Evolutionary conservation across 2,329 filamentous ascomycete genomes (phyloP), one percentile per base, ranked within the genome.

Genomic region (Paramyrothecium sp.): DNA sequence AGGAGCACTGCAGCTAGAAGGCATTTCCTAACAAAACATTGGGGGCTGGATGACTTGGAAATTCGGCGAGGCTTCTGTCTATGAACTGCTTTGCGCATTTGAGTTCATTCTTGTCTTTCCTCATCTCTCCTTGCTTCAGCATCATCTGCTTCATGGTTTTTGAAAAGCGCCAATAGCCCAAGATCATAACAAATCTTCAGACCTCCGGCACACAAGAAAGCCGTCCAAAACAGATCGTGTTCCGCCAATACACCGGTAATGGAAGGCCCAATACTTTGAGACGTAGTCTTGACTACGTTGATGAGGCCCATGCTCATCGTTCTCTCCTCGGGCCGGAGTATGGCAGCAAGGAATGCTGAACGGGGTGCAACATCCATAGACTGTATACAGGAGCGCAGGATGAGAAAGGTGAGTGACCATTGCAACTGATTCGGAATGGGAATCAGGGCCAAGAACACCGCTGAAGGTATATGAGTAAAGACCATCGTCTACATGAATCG

Each of bases 281-380:
- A 78, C 7, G 80, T 75, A 0, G 88, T 91, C 71, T 89, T 90
- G 26, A 88, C 82, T 1, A 89, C 83, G 60, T 90, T 91, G 3
- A 90, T 78, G 0, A 87, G 75, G 0, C 89, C 89, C 83, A 92
- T 87, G 12, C 90, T 83, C 0, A 87, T 86, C 0, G 89, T 92
- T 1, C 89, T 81, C 69, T 92, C 89, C 2, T 79, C 75, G 0
- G 88, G 81, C 11, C 83, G 79, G 3, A 92, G 79, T 0, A 86
- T 81, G 1, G 86, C 83, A 0, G 89, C 84, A 2, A 92, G 71
- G 67, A 92, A 91, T 0, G 89, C 89, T 3, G 84, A 81, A 10
- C 89, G 81, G 0, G 89, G 89, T 0, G 87, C 89, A 21, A 83
- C 81, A 63, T 92, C 89, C 89, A 92, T 92, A 52, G 78, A 85